phyloP scores from a whole-genome alignment of 306 rosid genomes.

The Cucurbita argyrosperma region DNA sequence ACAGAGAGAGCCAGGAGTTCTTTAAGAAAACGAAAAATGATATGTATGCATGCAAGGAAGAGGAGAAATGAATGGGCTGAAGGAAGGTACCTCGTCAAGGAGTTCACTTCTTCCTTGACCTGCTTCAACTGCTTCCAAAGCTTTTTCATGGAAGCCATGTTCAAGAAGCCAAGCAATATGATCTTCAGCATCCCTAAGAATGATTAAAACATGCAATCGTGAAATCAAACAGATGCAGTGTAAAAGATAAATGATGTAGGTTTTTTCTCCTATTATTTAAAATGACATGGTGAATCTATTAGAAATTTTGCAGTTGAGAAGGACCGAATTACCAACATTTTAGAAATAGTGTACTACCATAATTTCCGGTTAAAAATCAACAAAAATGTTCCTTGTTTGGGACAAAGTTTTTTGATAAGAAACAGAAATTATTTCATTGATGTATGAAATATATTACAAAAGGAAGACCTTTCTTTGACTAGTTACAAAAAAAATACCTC shows the following conservation, averaged over 20 bases:
- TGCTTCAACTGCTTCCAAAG: constrained; percentile 93
- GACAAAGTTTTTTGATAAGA: too few relatives aligned
- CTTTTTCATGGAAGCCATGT: constrained; percentile 94
- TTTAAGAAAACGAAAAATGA: background rate
- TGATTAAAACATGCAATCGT: constrained; percentile 12
- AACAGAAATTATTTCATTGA: too few relatives aligned
- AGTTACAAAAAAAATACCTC: too few relatives aligned
- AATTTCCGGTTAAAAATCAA: background rate
- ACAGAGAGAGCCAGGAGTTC: background rate
- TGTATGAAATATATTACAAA: too few relatives aligned
- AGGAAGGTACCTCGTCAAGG: constrained; percentile 63
- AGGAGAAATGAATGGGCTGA: constrained; percentile 8
- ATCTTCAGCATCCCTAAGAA: constrained; percentile 89
- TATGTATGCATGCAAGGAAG: background rate
- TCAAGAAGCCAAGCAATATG: constrained; percentile 98
- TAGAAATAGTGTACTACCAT: background rate
- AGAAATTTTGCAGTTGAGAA: background rate
- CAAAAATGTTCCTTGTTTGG: too few relatives aligned
- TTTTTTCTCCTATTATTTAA: background rate
- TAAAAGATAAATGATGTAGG: background rate
- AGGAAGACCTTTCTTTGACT: too few relatives aligned
- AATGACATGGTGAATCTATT: background rate
- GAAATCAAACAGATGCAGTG: constrained; percentile 8
- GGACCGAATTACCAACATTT: background rate
- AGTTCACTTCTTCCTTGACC: constrained; percentile 94